These are phyloP conservation scores for Friedmanniomyces endolithicus DNA, from an alignment of 495 filamentous ascomycete species.

Conservation along the genomic window DNA sequence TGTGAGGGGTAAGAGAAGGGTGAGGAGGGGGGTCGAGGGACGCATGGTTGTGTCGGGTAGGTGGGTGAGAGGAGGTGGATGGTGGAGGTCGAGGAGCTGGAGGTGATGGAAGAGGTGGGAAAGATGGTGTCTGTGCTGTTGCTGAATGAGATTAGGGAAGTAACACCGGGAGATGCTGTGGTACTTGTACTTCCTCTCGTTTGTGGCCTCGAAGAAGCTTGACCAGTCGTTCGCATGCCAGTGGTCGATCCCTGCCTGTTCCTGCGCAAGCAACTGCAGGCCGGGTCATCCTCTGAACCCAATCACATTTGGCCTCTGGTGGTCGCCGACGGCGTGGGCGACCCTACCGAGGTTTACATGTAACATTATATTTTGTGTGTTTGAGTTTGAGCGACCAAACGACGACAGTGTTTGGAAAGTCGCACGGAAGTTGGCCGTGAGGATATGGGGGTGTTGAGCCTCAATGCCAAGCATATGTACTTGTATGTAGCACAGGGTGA, in stretches of 20 bases:
- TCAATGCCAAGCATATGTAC: neutral
- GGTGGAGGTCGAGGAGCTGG: neutral
- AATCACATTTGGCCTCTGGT: neutral
- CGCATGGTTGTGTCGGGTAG: neutral
- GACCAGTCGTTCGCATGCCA: neutral
- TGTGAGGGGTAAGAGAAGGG: neutral
- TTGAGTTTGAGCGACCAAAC: neutral
- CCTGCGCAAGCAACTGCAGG: neutral
- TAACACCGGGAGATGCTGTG: neutral
- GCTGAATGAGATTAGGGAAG: neutral
- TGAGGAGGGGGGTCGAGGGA: neutral
- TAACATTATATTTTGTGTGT: neutral
- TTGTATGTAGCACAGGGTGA: neutral
- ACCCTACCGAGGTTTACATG: too few relatives aligned
- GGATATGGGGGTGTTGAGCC: neutral
- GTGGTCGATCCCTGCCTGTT: constrained; percentile 10
- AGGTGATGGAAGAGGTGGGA: neutral
- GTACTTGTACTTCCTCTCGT: neutral
- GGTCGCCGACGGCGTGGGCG: neutral
- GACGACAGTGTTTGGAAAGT: neutral
- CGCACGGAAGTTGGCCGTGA: neutral
- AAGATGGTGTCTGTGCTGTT: neutral
- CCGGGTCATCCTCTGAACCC: neutral
- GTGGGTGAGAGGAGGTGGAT: neutral
- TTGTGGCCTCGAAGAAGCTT: neutral